These are phyloP conservation scores for Spizellomyces punctatus DNA, from an alignment of 192 early-diverging fungal genomes.

Conservation along the genomic window DNA sequence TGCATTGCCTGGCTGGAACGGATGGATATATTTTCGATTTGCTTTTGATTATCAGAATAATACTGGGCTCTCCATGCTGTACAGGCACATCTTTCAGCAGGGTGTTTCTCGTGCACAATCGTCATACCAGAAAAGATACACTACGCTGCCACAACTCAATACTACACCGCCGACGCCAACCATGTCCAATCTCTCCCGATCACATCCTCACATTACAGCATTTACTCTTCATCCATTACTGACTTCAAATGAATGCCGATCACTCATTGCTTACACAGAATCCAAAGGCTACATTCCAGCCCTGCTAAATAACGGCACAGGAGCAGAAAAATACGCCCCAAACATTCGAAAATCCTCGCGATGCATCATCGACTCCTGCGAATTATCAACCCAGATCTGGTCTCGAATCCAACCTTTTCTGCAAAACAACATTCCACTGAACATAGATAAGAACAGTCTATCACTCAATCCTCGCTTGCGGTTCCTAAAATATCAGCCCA, in stretches of 20 bases:
- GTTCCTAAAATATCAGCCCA: slow-evolving; percentile 24
- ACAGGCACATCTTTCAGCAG: too few relatives aligned
- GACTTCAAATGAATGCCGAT: slow-evolving; percentile 11
- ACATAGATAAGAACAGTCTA: too few relatives aligned
- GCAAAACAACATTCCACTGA: too few relatives aligned
- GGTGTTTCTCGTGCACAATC: too few relatives aligned
- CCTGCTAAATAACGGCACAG: slow-evolving; percentile 18
- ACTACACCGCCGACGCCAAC: too few relatives aligned
- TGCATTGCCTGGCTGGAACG: too few relatives aligned
- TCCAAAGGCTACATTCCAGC: slow-evolving; percentile 14
- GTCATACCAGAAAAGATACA: too few relatives aligned
- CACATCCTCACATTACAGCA: neutral
- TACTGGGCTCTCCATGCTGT: too few relatives aligned
- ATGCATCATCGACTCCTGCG: slow-evolving; percentile 27
- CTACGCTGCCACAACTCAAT: too few relatives aligned
- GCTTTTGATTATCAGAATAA: too few relatives aligned
- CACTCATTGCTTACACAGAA: slow-evolving; percentile 12
- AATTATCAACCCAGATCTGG: slow-evolving; percentile 13
- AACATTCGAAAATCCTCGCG: slow-evolving; percentile 23
- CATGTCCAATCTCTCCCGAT: too few relatives aligned
- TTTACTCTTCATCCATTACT: slow-evolving; percentile 6
- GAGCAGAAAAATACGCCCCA: slow-evolving; percentile 1
- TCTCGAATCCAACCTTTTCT: slow-evolving; percentile 1
- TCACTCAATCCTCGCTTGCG: slow-evolving; percentile 33
- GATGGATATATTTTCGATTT: too few relatives aligned